phyloP scores from a whole-genome alignment of 2,329 filamentous ascomycete genomes.

The Metarhizium brunneum region DNA sequence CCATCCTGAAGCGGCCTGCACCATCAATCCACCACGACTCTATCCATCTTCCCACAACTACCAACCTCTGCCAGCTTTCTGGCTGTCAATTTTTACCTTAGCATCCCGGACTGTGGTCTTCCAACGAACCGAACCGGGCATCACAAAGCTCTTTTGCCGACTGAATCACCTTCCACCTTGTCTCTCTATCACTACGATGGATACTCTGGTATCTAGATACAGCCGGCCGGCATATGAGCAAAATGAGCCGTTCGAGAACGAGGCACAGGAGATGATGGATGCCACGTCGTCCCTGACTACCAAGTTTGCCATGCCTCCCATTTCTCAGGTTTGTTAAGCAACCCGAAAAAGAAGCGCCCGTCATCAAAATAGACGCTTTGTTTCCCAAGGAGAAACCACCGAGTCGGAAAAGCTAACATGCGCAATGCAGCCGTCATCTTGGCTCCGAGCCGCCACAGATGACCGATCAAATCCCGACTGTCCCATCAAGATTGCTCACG shows the following conservation, averaged over 20 bases:
- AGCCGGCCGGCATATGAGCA: conserved; percentile 65
- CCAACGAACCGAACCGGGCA: neutral
- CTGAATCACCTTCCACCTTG: neutral
- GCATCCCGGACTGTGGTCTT: neutral
- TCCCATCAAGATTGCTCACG: conserved; percentile 99
- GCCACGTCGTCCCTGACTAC: conserved; percentile 69
- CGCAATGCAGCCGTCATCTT: conserved; percentile 64
- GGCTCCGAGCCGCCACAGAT: conserved; percentile 94
- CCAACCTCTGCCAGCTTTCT: neutral
- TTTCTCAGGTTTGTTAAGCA: conserved; percentile 58
- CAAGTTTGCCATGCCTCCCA: conserved; percentile 90
- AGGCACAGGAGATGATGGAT: conserved; percentile 66
- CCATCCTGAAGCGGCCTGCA: neutral
- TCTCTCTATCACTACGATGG: conserved; percentile 50
- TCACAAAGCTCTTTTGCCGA: neutral
- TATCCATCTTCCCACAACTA: neutral
- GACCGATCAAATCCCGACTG: conserved; percentile 94
- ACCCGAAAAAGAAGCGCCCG: no score
- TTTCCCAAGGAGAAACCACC: neutral
- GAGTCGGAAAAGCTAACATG: neutral
- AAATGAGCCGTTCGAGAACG: conserved; percentile 61
- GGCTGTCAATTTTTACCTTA: neutral
- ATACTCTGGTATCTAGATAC: conserved; percentile 88
- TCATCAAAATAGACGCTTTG: neutral
- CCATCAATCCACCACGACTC: neutral